Percentiles rank a stretch among this genome's conserved stretches.
Evolutionary conservation across 306 rosid species (phyloP).

Genomic region (Vigna nakashimae): DNA sequence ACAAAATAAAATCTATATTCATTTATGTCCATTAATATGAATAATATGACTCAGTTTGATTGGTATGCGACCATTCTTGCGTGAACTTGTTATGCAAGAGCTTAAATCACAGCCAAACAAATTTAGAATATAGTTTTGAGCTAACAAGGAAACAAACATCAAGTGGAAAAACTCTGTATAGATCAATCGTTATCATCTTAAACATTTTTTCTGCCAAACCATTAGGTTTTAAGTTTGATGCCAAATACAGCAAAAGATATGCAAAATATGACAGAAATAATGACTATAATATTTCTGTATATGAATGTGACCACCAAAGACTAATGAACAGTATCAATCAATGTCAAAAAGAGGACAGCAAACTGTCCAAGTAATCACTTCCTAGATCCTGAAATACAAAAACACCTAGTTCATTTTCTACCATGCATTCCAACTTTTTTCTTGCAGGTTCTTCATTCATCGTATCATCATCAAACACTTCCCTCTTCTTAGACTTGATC

Average conservation of each 20-base stretch:
- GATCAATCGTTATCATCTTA: background rate
- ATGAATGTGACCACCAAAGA: background rate
- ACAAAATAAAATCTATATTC: too few species aligned
- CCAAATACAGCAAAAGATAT: conserved; percentile 23
- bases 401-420: conserved; percentile 54
- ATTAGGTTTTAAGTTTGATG: background rate
- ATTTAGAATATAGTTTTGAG: background rate
- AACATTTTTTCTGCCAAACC: background rate
- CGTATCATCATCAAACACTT: conserved; percentile 44
- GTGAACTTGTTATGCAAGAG: too few species aligned
- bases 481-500: conserved; percentile 54
- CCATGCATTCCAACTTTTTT: conserved; percentile 53
- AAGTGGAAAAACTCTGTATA: background rate
- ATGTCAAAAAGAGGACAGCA: conserved; percentile 69
- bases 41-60: too few species aligned
- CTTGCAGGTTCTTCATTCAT: conserved; percentile 47
- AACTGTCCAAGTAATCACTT: conserved; percentile 80
- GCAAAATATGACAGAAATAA: conserved; percentile 17
- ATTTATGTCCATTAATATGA: too few species aligned
- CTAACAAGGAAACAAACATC: background rate
- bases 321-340: background rate
- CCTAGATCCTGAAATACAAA: conserved; percentile 87
- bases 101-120: background rate
- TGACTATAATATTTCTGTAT: background rate
- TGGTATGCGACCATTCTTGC: too few species aligned